These are phyloP conservation scores for Xenosphaeropsis pyriputrescens DNA, from an alignment of 2,329 filamentous ascomycete genomes.

Conservation along the genomic window DNA sequence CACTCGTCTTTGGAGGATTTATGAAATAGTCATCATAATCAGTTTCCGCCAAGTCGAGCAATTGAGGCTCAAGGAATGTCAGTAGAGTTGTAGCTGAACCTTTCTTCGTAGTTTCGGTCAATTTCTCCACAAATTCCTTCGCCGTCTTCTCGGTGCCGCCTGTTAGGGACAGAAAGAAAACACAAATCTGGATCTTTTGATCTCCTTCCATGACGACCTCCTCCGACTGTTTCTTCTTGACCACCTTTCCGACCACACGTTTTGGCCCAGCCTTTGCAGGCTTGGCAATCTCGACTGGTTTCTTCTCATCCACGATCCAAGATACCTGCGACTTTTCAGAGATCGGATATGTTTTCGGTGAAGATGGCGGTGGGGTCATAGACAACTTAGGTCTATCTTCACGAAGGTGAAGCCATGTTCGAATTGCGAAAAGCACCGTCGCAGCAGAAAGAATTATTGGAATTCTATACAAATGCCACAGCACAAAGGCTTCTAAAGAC, in stretches of 20 bases:
- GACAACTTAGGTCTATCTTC: slow-evolving; percentile 15
- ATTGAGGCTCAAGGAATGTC: slow-evolving; percentile 39
- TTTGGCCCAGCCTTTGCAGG: slow-evolving; percentile 18
- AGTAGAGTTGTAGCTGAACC: slow-evolving; percentile 13
- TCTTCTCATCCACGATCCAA: neutral
- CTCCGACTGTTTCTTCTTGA: slow-evolving; percentile 11
- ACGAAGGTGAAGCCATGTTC: slow-evolving; percentile 17
- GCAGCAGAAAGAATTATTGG: slow-evolving; percentile 24
- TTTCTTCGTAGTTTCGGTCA: slow-evolving; percentile 8
- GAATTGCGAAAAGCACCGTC: slow-evolving; percentile 19
- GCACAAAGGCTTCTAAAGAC: too few species aligned
- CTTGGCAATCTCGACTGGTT: neutral
- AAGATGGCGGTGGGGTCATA: slow-evolving; percentile 12
- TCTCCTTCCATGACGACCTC: slow-evolving; percentile 14
- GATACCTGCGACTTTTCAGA: slow-evolving; percentile 9
- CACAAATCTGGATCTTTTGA: slow-evolving; percentile 50
- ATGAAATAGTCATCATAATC: slow-evolving; percentile 94
- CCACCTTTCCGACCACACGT: slow-evolving; percentile 19
- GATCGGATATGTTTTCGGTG: slow-evolving; percentile 7
- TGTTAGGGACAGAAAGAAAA: slow-evolving; percentile 86
- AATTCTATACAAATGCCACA: slow-evolving; percentile 30
- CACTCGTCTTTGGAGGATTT: slow-evolving; percentile 46
- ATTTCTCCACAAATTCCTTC: slow-evolving; percentile 34
- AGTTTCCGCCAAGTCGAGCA: slow-evolving; percentile 69
- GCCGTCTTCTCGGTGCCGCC: slow-evolving; percentile 68